These are phyloP conservation scores for Talaromyces sp. DNA, from an alignment of 2,329 filamentous ascomycete species.

Conservation along the genomic window DNA sequence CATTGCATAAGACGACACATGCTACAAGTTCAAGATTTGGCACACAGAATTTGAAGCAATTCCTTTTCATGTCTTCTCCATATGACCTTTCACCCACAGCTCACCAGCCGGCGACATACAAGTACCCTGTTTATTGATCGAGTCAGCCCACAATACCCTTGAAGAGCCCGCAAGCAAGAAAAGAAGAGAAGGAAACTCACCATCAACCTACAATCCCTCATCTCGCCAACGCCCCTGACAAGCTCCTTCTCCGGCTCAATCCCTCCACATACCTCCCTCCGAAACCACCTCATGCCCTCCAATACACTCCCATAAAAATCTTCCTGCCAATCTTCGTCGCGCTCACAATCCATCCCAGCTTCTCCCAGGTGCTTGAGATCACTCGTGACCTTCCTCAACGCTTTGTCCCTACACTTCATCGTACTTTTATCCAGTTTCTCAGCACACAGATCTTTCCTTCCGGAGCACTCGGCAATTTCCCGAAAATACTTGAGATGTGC, in stretches of 20 bases:
- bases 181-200: neutral
- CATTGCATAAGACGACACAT: neutral
- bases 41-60: no score
- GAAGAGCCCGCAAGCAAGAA: neutral
- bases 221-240: neutral
- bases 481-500: constrained; percentile 7
- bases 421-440: constrained; percentile 10
- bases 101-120: constrained; percentile 9
- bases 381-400: constrained; percentile 9
- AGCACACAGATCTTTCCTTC: constrained; percentile 4
- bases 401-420: constrained; percentile 8
- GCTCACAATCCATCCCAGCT: constrained; percentile 10
- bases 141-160: neutral
- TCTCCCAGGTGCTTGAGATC: constrained; percentile 12
- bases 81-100: neutral
- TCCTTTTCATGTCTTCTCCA: neutral
- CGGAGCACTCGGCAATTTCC: constrained; percentile 7
- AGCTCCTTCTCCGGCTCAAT: neutral
- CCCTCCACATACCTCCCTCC: constrained; percentile 1
- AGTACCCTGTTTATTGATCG: neutral
- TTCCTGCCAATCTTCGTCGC: constrained; percentile 7
- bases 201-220: constrained; percentile 15
- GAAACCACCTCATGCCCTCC: constrained; percentile 12
- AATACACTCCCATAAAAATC: constrained; percentile 9
- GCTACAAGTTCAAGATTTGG: neutral